Conservation (phyloP, 129 eudicot genomes). For the Escallonia rubra region DNA sequence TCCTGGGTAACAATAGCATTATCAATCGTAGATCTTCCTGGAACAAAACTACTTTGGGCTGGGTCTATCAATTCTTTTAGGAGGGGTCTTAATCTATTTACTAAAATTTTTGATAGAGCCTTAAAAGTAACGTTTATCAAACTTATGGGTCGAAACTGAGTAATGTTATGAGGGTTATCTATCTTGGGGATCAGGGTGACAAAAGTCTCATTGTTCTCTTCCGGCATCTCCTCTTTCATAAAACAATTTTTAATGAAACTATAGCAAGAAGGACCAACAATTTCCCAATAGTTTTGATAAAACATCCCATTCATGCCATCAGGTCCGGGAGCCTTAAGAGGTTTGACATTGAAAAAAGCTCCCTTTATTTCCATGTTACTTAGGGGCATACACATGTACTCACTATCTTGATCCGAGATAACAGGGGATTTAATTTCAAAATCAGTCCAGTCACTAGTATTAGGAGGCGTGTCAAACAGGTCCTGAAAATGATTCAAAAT, state of each 20-base stretch:
- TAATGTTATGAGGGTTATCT: neutral
- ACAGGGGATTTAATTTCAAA: too few species aligned
- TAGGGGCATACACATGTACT: neutral
- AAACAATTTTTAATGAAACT: neutral
- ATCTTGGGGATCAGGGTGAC: neutral
- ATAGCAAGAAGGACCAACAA: neutral
- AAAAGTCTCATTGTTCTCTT: neutral
- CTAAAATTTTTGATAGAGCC: neutral
- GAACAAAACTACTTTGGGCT: neutral
- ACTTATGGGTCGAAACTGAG: neutral
- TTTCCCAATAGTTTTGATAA: neutral
- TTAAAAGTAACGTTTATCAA: too few species aligned
- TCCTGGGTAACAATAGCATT: neutral
- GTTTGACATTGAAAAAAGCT: neutral
- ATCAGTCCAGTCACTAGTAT: too few species aligned
- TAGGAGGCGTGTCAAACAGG: too few species aligned
- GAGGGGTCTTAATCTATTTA: neutral
- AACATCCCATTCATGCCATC: neutral
- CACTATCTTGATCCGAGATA: neutral
- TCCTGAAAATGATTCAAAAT: too few species aligned
- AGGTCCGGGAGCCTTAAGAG: neutral
- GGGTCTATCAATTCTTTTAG: neutral
- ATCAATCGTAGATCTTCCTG: neutral
- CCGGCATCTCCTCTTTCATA: neutral
- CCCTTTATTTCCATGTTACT: neutral